Base-by-base conservation (phyloP, 208 protist species). In the Leishmania turanica region DNA sequence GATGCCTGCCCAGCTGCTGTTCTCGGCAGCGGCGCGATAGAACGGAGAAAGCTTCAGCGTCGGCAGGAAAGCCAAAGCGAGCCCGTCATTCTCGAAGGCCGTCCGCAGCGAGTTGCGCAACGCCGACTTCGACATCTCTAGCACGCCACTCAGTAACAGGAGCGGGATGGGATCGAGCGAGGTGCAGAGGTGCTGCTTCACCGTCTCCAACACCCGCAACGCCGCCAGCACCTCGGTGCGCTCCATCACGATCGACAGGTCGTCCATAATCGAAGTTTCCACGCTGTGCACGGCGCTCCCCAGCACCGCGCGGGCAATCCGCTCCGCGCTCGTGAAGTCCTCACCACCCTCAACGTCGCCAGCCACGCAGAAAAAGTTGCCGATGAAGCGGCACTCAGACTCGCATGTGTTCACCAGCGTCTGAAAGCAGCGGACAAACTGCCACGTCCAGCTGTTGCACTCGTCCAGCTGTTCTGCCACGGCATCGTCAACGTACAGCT, bases 91-190 rank as follows among this genome's bases (percentile, higher is more conserved):
- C 49, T 87, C 75, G 42, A 95, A 81, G 15, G 87, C 84, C 40
- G 77, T 85, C 71, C 87, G 90, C 53, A 96, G 80, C 47, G 85
- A 90, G 62, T 75, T 82, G 75, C 78, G 86, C 53, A 97, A 86
- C 65, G 78, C 88, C 42, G 87, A 78, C 85, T 96, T 96, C 58
- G 86, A 81, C 74, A 89, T 88, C 82, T 96, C 94, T n/a, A 97
- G 87, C 64, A 95, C 78, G 56, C 88, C 83, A 80, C 94, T 96
- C 40, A 97, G 87, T 51, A 97, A 80, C 53, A 97, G 70, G 17
- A 97, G 87, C 27, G 94, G 94, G 73, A 97, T 92, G 34, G 94
- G 94, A 81, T 96, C 89, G 8, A 89, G 84, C 19, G 88, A 90
- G 78, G 88, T 92, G 85, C 94, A 96, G 53, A 97, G 83, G 75